These are phyloP conservation scores for Didymella arachidicola DNA, from an alignment of 2,329 filamentous ascomycete genomes.

Conservation along the genomic window DNA sequence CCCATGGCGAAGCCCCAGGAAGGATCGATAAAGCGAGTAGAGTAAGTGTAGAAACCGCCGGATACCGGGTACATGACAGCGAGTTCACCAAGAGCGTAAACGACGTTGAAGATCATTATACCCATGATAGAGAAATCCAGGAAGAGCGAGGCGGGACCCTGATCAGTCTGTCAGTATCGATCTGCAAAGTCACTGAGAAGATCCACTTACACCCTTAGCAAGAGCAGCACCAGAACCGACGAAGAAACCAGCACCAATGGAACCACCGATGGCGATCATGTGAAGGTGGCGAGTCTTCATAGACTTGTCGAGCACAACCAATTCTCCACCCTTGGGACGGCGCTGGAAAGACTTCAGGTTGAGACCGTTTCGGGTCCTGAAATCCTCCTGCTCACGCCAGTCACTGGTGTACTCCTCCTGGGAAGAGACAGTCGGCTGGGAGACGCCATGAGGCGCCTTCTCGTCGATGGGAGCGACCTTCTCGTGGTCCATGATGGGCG, in stretches of 20 bases:
- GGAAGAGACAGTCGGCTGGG: constrained; percentile 27
- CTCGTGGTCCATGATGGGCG: constrained; percentile 39
- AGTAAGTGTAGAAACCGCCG: constrained; percentile 62
- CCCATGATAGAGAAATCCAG: constrained; percentile 54
- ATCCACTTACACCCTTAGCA: constrained; percentile 48
- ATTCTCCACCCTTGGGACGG: constrained; percentile 34
- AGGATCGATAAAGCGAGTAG: constrained; percentile 57
- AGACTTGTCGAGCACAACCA: constrained; percentile 47
- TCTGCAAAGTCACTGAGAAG: constrained; percentile 59
- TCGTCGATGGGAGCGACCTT: constrained; percentile 34
- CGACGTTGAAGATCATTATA: constrained; percentile 53
- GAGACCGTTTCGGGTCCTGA: constrained; percentile 48
- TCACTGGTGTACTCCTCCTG: constrained; percentile 24
- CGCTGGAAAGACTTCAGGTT: constrained; percentile 48
- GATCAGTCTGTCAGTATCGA: constrained; percentile 60
- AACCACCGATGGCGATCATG: constrained; percentile 70
- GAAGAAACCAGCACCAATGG: constrained; percentile 79
- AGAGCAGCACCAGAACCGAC: constrained; percentile 70
- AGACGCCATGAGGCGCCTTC: constrained; percentile 31
- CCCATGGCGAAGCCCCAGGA: constrained; percentile 54
- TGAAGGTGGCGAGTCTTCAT: constrained; percentile 66
- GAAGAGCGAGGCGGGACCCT: constrained; percentile 45
- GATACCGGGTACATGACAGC: constrained; percentile 66
- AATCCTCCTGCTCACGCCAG: constrained; percentile 45
- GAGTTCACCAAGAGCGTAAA: constrained; percentile 62